Evolutionary conservation across 2,329 filamentous ascomycete species (phyloP).

Genomic region (Epichloe elymi): DNA sequence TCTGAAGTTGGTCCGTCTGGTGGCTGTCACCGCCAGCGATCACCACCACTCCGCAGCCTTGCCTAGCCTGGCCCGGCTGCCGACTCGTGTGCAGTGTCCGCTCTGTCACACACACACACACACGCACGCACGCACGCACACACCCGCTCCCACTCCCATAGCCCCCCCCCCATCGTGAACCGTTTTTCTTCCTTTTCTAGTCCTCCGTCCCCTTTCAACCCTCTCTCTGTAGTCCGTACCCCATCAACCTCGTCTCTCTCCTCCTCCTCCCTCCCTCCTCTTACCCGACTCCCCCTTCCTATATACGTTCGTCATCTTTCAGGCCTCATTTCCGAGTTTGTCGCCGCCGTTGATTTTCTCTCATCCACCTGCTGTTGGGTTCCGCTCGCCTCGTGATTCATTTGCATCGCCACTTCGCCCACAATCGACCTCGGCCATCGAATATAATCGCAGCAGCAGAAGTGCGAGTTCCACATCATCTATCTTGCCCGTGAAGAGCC

Average conservation of each 20-base stretch:
- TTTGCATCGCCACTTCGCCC: constrained; percentile 1
- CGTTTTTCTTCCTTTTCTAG: constrained; percentile 13
- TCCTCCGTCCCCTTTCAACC: constrained; percentile 13
- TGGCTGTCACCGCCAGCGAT: not conserved
- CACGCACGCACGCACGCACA: not conserved
- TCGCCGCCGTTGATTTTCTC: constrained; percentile 5
- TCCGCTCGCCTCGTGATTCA: not conserved
- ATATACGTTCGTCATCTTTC: constrained; percentile 4
- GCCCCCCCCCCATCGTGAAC: constrained; percentile 8
- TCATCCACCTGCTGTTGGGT: not conserved
- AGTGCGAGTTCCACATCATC: not conserved
- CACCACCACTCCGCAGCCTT: not conserved
- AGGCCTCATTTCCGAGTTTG: constrained; percentile 14
- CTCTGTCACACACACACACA: not conserved
- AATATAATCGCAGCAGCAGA: not conserved
- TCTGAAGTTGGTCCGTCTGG: not conserved
- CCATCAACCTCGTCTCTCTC: constrained; percentile 1
- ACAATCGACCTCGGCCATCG: constrained; percentile 3
- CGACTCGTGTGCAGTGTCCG: not conserved
- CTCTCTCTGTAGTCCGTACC: not conserved
- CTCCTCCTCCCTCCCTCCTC: constrained; percentile 2
- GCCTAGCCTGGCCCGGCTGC: not conserved
- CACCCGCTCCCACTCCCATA: constrained; percentile 6
- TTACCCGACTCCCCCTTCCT: constrained; percentile 11
- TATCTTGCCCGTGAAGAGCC: not conserved